Evolutionary conservation across 2,329 filamentous ascomycete genomes (phyloP), one percentile per base, ranked within the genome.

Genomic region (Epichloe scottii): DNA sequence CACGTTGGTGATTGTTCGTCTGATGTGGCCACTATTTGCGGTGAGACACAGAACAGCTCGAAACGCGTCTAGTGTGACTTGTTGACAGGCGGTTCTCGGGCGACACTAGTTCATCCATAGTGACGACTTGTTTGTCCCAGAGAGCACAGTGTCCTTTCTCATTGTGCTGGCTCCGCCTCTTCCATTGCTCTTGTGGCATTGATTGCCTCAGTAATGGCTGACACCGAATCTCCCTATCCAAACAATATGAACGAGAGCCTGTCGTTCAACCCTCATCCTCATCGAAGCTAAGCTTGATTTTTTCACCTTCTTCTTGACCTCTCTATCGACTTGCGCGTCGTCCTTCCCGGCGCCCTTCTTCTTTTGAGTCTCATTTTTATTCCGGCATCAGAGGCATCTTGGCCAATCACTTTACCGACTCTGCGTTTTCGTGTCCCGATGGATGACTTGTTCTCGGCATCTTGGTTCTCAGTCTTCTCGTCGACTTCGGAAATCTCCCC

Each of bases 231-330:
- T n/a, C 12, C 17, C n/a, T 30, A 41, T 48, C 26, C 38, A 14
- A 38, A 6, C 4, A 17, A 38, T 41, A 43, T 8, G 33, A 19
- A 12, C 6, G 17, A 49, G 26, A n/a, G 12, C 5, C 34, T 62
- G 8, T 14, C 10, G 4, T 51, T 70, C 66, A 66, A 19, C 66
- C 71, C 35, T 80, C 77, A 17, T 82, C 79, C 51, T 83, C 76
- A 26, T 78, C 78, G 61, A 85, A 85, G 64, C 81, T 85, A 44
- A 85, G 68, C 68, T 84, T 84, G 53, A 85, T 78, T 68, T 83
- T 84, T 65, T 79, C 79, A 4, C 67, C 64, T 76, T 76, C 62
- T 81, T 80, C 63, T 74, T 77, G 7, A 56, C 56, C 53, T 63
- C 67, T 52, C 62, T 65, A 7, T 62, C 60, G 56, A 60, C 62